phyloP scores from a whole-genome alignment of 1,284 basidiomycete species.

The Meripilus lineatus region DNA sequence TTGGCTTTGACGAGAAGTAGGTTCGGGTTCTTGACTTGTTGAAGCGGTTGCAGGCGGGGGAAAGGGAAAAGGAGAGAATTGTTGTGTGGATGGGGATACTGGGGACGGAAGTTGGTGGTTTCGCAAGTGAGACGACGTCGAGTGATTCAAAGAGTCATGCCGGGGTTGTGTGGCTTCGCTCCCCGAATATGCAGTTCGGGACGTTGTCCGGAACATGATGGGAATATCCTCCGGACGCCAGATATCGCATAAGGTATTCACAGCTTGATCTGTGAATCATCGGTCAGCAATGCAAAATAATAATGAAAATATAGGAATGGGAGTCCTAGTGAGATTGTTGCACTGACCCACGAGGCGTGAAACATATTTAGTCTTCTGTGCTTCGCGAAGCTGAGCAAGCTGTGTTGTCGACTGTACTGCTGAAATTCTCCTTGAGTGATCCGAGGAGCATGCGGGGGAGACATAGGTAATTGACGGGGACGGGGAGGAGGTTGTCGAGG shows the following conservation, averaged over 20 bases:
- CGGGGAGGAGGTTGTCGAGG: slow-evolving; percentile 47
- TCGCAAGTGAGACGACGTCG: slow-evolving; percentile 20
- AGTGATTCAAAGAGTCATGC: too few species aligned
- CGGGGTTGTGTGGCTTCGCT: slow-evolving; percentile 17
- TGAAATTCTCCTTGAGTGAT: slow-evolving; percentile 29
- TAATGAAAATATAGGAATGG: slow-evolving; percentile 13
- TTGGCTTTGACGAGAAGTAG: slow-evolving; percentile 23
- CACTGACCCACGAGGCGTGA: slow-evolving; percentile 63
- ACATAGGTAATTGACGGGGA: slow-evolving; percentile 31
- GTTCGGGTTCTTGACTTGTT: slow-evolving; percentile 15
- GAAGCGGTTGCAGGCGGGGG: slow-evolving; percentile 15
- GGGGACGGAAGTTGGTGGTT: slow-evolving; percentile 47
- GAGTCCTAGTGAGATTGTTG: slow-evolving; percentile 6
- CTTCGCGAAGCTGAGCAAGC: slow-evolving; percentile 37
- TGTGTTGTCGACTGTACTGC: slow-evolving; percentile 32
- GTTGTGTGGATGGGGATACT: slow-evolving; percentile 34
- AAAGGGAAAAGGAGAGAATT: slow-evolving; percentile 25
- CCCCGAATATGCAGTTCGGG: slow-evolving; percentile 23
- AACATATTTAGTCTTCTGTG: slow-evolving; percentile 59
- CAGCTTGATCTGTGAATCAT: slow-evolving; percentile 69
- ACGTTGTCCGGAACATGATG: slow-evolving; percentile 45
- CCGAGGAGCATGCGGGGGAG: slow-evolving; percentile 29
- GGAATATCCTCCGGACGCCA: slow-evolving; percentile 74
- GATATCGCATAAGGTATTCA: slow-evolving; percentile 67
- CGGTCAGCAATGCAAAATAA: too few species aligned